Base-by-base conservation (phyloP, 2,329 filamentous ascomycete species). In the Anisogramma anomala region DNA sequence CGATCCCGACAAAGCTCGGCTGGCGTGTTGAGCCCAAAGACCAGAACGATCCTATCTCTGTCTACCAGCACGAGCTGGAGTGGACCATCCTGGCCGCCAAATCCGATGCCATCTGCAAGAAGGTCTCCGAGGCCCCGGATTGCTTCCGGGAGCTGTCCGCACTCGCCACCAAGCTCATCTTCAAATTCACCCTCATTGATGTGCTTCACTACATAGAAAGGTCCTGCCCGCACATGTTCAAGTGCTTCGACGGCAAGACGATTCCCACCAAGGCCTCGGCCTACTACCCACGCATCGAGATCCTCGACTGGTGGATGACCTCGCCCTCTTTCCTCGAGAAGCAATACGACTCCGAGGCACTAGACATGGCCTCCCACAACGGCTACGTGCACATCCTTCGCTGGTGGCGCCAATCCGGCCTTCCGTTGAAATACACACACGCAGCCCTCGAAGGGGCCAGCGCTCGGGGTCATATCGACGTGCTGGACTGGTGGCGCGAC, bases 401-500 rank as follows among this genome's bases (percentile, higher is more conserved):
- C 84, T 96, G 89, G 89, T 82, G 83, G 57, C 72, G 81, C 17
- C 85, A 82, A 6, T 76, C 73, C 0, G 83, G 82, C 1, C 68
- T 95, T 2, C 77, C 80, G 2, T 69, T 95, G 15, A 81, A 84
- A 50, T 94, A 91, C 60, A 94, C 84, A 9, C 86, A 94, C 57
- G 72, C 79, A 4, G 85, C 89, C 0, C 72, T 96, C 14, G 89
- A 95, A 60, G 82, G 88, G 53, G 88, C 89, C 22, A 89, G 82
- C 44, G 79, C 79, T 3, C 82, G 85, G 53, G 87, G 88, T 6
- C 83, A 91, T 49, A 69, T 94, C n/a, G 66, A 77, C 6, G 86
- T 95, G 1, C 71, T 96, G 1, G 82, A 93, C 52, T 96, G 89
- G 89, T 96, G 89, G 89, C 84, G 84, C 51, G 73, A 81, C 45